Base-by-base conservation (phyloP, 352 stramenopile species). In the Saprolegnia diclina region DNA sequence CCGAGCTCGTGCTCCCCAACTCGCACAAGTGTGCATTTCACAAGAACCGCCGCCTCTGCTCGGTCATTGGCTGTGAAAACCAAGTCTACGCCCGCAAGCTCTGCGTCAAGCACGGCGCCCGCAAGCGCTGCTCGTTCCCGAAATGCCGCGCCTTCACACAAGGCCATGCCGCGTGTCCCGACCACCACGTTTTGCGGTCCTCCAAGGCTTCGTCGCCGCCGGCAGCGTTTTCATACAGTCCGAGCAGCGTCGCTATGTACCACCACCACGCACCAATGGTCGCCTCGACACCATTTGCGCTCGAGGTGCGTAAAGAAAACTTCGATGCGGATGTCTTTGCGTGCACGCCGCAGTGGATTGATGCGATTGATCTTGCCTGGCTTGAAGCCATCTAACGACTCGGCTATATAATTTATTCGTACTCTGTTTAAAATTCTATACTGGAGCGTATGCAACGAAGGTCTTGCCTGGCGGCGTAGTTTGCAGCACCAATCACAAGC, bases 51-150 rank as follows among this genome's bases (percentile, higher is more conserved):
- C 42, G 42, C 13, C 42, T 48, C 13, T 48, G 42, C 18, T 48
- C 42, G 13, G 42, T 48, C 18, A n/a, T 48, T n/a, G 42, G 42
- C 37, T 65, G 56, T 21, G n/a, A 18, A 18, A 66, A 66, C 57
- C 57, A 66, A 42, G 40, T 56, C 0, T 66, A 66, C 40, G 57
- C 57, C 6, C 57, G 57, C 45, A 45, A 66, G 5, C 29, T 66
- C 10, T 66, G 57, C 26, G 48, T 40, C 57, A 24, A 37, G 13
- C 57, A 66, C n/a, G 57, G 57, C 0, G 57, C 57, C n/a, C 48
- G 50, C 18, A 66, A 66, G 21, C 24, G n/a, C 10, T 66, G 57
- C 42, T 48, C 42, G 13, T 48, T 48, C 18, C 42, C 42, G 7
- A 48, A 48, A n/a, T 48, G 42, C 42, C 42, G 10, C 42, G 42